A percentile compares a stretch with the other conserved stretches of the same genome.
Conservation (phyloP, 345 rosid genomes). For the Ceriops zippeliana region DNA sequence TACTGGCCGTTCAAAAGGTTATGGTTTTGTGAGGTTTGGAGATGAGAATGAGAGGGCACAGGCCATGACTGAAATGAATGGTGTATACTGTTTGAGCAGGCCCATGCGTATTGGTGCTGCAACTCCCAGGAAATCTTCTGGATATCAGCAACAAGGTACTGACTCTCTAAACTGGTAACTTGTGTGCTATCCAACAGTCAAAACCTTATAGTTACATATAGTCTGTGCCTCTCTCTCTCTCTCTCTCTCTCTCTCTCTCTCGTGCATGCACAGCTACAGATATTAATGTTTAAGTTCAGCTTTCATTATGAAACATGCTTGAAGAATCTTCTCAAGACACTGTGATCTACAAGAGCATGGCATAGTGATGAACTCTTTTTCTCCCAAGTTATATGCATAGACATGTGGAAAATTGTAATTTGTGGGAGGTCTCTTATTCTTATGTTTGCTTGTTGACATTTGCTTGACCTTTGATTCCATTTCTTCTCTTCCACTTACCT, state of each 20-base stretch:
- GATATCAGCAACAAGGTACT: constrained; percentile 74
- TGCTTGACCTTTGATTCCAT: neutral
- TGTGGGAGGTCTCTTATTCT: neutral
- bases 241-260: neutral
- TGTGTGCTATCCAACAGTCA: too few relatives aligned
- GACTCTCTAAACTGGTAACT: neutral
- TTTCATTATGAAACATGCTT: neutral
- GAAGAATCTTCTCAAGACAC: neutral
- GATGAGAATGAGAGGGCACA: constrained; percentile 73
- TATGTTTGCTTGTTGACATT: neutral
- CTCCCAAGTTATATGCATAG: too few relatives aligned
- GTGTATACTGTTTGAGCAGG: constrained; percentile 83
- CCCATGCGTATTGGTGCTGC: constrained; percentile 97
- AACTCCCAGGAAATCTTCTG: constrained; percentile 82
- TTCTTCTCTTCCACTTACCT: neutral
- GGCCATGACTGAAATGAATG: constrained; percentile 95
- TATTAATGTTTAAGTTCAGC: too few relatives aligned
- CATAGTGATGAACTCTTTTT: neutral
- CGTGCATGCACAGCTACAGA: too few relatives aligned
- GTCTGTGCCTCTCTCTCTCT: neutral
- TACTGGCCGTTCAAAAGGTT: constrained; percentile 96
- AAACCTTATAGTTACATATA: too few relatives aligned
- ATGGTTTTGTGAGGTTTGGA: constrained; percentile 97
- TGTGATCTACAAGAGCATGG: neutral
- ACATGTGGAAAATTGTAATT: too few relatives aligned